Percentiles rank a stretch among this genome's conserved stretches.
Evolutionary conservation across 495 filamentous ascomycete species (phyloP).

Genomic region (Xylaria sp.): DNA sequence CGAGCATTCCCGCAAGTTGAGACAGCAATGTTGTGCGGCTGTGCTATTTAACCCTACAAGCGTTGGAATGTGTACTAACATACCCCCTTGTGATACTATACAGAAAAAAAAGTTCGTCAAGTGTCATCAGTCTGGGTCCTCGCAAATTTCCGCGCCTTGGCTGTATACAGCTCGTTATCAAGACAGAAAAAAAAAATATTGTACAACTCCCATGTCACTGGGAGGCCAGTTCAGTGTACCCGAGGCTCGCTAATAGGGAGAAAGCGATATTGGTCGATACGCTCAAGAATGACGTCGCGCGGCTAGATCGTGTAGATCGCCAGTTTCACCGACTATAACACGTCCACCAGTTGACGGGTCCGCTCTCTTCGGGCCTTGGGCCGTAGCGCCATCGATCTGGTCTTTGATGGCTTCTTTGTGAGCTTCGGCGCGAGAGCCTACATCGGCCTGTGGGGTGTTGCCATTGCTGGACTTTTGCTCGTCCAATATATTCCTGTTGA

Average conservation of each 20-base stretch:
- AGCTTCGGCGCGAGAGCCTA: conserved; percentile 27
- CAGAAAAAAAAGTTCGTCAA: background rate
- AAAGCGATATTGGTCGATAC: too few species aligned
- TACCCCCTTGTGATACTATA: background rate
- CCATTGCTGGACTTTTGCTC: conserved; percentile 29
- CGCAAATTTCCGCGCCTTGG: background rate
- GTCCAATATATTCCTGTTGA: conserved; percentile 33
- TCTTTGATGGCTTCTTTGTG: conserved; percentile 38
- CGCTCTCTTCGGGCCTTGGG: conserved; percentile 35
- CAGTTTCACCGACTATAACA: conserved; percentile 39
- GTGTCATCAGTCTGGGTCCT: background rate
- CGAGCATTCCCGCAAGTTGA: background rate
- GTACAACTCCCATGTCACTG: background rate
- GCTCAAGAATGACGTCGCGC: conserved; percentile 31
- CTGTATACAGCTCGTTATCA: background rate
- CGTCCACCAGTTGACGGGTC: conserved; percentile 35
- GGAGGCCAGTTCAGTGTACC: background rate
- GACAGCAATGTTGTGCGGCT: background rate
- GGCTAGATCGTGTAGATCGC: conserved; percentile 40
- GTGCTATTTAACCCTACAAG: background rate
- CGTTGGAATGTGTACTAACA: background rate
- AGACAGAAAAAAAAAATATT: background rate
- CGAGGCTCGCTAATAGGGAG: background rate
- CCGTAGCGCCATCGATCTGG: conserved; percentile 37
- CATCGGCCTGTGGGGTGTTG: conserved; percentile 30